These are phyloP conservation scores for Beauveria rudraprayagi DNA, from an alignment of 2,329 filamentous ascomycete species.

Conservation along the genomic window DNA sequence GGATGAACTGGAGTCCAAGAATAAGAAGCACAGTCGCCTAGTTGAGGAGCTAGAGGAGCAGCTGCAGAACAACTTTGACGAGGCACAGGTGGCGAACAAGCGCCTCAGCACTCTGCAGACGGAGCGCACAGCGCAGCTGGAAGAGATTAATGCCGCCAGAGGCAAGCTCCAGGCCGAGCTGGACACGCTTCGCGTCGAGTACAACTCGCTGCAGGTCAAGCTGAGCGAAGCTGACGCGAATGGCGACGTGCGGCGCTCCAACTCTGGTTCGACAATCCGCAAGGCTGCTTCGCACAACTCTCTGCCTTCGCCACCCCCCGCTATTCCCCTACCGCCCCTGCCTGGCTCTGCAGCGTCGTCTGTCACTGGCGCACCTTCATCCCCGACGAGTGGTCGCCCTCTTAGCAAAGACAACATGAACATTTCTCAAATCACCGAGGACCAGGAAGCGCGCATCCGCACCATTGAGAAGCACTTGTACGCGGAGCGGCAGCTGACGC, in stretches of 20 bases:
- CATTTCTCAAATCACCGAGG: conserved; percentile 76
- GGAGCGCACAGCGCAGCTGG: conserved; percentile 65
- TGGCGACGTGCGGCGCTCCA: conserved; percentile 46
- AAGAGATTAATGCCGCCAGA: conserved; percentile 65
- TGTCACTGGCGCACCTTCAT: conserved; percentile 35
- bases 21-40: conserved; percentile 84
- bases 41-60: conserved; percentile 97
- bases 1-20: conserved; percentile 53
- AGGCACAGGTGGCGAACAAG: conserved; percentile 78
- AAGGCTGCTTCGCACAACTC: conserved; percentile 79
- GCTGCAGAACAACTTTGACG: conserved; percentile 88
- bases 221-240: conserved; percentile 42
- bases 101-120: conserved; percentile 74
- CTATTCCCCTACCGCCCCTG: conserved; percentile 89
- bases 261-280: conserved; percentile 63
- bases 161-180: conserved; percentile 59
- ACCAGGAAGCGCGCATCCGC: conserved; percentile 89
- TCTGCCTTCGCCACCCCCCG: conserved; percentile 86
- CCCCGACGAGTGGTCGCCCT: conserved; percentile 56
- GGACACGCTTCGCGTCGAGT: conserved; percentile 59
- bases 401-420: conserved; percentile 66
- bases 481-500: conserved; percentile 92
- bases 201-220: conserved; percentile 48
- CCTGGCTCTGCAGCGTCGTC: conserved; percentile 53
- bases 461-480: conserved; percentile 95